Conservation (phyloP, 176 grass and related monocot genomes). For the Eleusine coracana region DNA sequence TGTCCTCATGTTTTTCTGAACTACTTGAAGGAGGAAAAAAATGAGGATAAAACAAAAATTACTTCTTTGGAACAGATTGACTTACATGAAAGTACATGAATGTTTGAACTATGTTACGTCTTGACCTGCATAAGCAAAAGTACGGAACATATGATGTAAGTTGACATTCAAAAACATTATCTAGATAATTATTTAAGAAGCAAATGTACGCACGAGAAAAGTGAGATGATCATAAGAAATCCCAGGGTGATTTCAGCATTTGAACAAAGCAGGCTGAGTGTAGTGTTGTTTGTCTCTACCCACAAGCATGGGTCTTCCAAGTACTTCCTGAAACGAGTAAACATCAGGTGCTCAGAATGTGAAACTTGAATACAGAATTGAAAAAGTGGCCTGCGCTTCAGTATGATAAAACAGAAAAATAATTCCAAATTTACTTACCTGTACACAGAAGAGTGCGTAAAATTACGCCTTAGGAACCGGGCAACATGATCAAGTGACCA, state of each 20-base stretch:
- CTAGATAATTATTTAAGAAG: slow-evolving; percentile 27
- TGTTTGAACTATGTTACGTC: slow-evolving; percentile 82
- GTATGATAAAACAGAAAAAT: not conserved
- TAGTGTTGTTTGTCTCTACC: slow-evolving; percentile 78
- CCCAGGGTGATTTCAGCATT: slow-evolving; percentile 86
- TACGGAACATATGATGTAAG: slow-evolving; percentile 8
- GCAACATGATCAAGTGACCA: slow-evolving; percentile 95
- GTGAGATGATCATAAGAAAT: slow-evolving; percentile 88
- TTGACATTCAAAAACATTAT: slow-evolving; percentile 34
- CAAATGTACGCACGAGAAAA: slow-evolving; percentile 80
- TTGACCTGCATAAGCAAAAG: slow-evolving; percentile 61
- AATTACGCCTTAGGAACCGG: slow-evolving; percentile 82
- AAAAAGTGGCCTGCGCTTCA: not conserved
- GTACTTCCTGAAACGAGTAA: slow-evolving; percentile 67
- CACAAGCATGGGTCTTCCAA: slow-evolving; percentile 86
- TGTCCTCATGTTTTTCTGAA: not conserved
- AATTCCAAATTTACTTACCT: slow-evolving; percentile 52
- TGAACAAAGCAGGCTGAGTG: slow-evolving; percentile 73
- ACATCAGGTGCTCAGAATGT: slow-evolving; percentile 23
- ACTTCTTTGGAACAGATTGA: slow-evolving; percentile 36
- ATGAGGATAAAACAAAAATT: slow-evolving; percentile 1
- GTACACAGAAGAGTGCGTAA: slow-evolving; percentile 77
- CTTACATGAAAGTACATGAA: slow-evolving; percentile 96
- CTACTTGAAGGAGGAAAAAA: slow-evolving; percentile 23
- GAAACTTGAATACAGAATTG: not conserved